Percentiles rank a stretch among this genome's conserved stretches.
phyloP scores from a whole-genome alignment of 1,139 yeast species.

The Nakaseomyces glabratus region DNA sequence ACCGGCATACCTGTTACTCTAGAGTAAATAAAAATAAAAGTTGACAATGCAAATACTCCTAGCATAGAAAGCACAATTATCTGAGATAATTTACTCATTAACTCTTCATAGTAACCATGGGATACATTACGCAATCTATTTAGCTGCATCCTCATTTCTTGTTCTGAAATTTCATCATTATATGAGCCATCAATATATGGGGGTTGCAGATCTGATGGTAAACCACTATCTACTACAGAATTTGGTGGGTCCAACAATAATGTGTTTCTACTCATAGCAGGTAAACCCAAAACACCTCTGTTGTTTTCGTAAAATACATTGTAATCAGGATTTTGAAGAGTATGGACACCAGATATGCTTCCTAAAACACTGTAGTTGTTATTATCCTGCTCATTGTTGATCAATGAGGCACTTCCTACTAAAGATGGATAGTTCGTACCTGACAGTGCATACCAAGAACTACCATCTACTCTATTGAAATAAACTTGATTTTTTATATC shows the following conservation, averaged over 20 bases:
- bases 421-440: slow-evolving; percentile 67
- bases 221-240: no score
- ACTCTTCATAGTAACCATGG: no score
- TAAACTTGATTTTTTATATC: slow-evolving; percentile 11
- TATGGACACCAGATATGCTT: slow-evolving; percentile 53
- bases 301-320: slow-evolving; percentile 12
- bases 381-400: slow-evolving; percentile 38
- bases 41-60: no score
- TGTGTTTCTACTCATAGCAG: background rate
- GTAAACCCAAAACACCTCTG: slow-evolving; percentile 5
- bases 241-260: slow-evolving; percentile 7
- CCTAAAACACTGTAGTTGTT: no score
- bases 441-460: slow-evolving; percentile 86
- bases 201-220: no score
- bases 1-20: no score
- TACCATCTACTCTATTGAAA: slow-evolving; percentile 40
- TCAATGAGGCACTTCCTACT: slow-evolving; percentile 68
- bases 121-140: no score
- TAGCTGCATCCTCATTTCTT: no score
- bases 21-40: no score
- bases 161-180: slow-evolving; percentile 1
- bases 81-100: no score
- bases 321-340: slow-evolving; percentile 13
- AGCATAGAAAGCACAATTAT: no score
- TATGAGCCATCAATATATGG: background rate